Evolutionary conservation across 495 filamentous ascomycete genomes (phyloP).

Genomic region (Acidiella bohemica): DNA sequence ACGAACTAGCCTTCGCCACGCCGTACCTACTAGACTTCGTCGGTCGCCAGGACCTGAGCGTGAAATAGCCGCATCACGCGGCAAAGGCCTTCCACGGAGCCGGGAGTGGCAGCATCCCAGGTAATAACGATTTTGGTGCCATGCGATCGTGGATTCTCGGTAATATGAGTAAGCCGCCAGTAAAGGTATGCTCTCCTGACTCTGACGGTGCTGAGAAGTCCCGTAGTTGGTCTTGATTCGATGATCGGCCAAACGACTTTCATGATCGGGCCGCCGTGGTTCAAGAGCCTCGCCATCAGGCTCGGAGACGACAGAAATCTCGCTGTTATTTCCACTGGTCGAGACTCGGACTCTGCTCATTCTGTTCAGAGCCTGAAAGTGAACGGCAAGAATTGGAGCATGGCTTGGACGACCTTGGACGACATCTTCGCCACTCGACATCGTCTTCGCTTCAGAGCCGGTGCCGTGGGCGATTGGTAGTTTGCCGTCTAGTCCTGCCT

Average conservation of each 20-base stretch:
- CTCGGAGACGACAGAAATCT: slow-evolving; percentile 42
- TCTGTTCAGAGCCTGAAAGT: slow-evolving; percentile 43
- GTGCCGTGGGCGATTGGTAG: slow-evolving; percentile 43
- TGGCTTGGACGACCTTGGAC: slow-evolving; percentile 49
- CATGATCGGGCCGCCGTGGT: slow-evolving; percentile 50
- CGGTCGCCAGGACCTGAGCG: slow-evolving; percentile 44
- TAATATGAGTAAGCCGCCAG: too few species aligned
- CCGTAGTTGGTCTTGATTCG: slow-evolving; percentile 59
- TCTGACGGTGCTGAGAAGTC: slow-evolving; percentile 54
- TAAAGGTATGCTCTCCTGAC: slow-evolving; percentile 52
- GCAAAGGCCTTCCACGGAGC: slow-evolving; percentile 41
- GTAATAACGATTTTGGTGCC: slow-evolving; percentile 56
- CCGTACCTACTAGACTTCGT: slow-evolving; percentile 63
- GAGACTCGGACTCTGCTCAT: slow-evolving; percentile 33
- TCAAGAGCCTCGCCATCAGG: slow-evolving; percentile 43
- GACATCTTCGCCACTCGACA: slow-evolving; percentile 52
- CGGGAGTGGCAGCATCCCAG: slow-evolving; percentile 40
- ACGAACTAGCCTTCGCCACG: slow-evolving; percentile 55
- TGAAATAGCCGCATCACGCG: slow-evolving; percentile 40
- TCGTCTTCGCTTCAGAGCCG: slow-evolving; percentile 42
- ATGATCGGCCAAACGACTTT: slow-evolving; percentile 53
- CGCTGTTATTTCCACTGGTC: slow-evolving; percentile 40
- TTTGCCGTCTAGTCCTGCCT: slow-evolving; percentile 44
- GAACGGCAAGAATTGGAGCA: slow-evolving; percentile 38
- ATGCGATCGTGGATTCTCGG: slow-evolving; percentile 59